Evolutionary conservation across 2,329 filamentous ascomycete species (phyloP), one percentile per base, ranked within the genome.

Genomic region (Xylaria sp.): DNA sequence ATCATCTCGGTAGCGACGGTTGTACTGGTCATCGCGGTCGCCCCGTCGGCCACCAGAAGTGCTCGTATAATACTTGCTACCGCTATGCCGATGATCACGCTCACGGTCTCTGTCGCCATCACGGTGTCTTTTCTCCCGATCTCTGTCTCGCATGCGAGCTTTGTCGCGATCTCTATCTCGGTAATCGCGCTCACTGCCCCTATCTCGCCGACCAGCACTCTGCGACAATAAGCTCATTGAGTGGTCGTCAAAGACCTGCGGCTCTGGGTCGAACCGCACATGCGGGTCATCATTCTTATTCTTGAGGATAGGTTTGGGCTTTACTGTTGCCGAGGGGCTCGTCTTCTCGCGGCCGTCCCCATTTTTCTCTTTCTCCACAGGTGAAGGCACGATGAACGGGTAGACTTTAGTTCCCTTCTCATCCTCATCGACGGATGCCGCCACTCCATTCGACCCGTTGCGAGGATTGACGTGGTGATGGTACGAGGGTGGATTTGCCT

Each of bases 271-370:
- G 61, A 86, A 86, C 3, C 81, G 80, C 4, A 87, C 84, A 47
- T 83, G 83, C 4, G 74, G 72, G 62, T 87, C 83, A 49, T 82
- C 81, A 63, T 86, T 85, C 68, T 80, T 82, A 71, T 87, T 87
- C 77, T 87, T 87, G 17, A 87, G 76, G n/a, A 87, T 87, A 4
- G 84, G 82, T 68, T 86, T 87, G 1, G 85, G 85, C 60, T 70
- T 73, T 0, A 78, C 75, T 2, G 75, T 78, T 28, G 76, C 70
- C 0, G 78, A 73, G 0, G 77, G 76, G 1, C 72, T 73, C 5
- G 71, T 65, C 60, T 71, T 74, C 14, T 57, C 60, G n/a, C 40
- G 43, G 8, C 38, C 17, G 9, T 59, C 61, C 3, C 56, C 43
- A n/a, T 65, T 66, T 50, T 55, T 63, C 2, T 40, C 33, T n/a